Evolutionary conservation across 2,329 filamentous ascomycete species (phyloP), one percentile per base, ranked within the genome.

Genomic region (Aspergillus sp.): DNA sequence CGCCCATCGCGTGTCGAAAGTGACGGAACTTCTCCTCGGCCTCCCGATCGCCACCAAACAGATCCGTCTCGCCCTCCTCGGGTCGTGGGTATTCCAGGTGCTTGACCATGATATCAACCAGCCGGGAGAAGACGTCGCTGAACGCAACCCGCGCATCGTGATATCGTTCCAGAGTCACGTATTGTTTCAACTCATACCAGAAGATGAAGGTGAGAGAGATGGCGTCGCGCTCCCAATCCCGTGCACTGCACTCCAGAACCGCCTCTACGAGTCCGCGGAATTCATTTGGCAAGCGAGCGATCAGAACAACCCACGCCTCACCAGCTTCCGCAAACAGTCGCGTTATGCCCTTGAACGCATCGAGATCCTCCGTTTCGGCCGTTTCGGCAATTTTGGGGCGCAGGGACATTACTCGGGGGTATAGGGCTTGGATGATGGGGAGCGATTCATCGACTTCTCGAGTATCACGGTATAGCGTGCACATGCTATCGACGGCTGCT

Each of bases 101-200:
- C 54, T 81, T 83, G 48, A 98, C 83, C 74, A 98, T 86, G 54
- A 97, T 83, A 62, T 97, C 91, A 49, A 98, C 90, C 35, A 98
- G 76, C 62, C 86, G 85, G 2, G 88, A 86, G 68, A 88, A 98
- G 41, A 96, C 73, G 55, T 94, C 87, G 33, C 87, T 76, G 46
- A 88, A 80, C 57, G 86, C 78, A 52, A 88, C 68, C 44, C 90
- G 82, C 36, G 90, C 86, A 58, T 89, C 79, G 44, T 87, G 86
- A 64, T 96, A 98, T 55, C 85, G 85, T 33, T 97, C 91, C 45
- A 98, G 70, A 1, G 90, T 89, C 42, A 98, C 76, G 64, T 94
- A 96, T 65, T 96, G 89, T 74, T 98, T 98, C 41, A 98, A 78
- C 63, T 98, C 93, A 64, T 94, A 97, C 93, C 93, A 98, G 72